phyloP scores from a whole-genome alignment of 768 basidiomycete genomes.

The Coprinopsis strossmayeri region DNA sequence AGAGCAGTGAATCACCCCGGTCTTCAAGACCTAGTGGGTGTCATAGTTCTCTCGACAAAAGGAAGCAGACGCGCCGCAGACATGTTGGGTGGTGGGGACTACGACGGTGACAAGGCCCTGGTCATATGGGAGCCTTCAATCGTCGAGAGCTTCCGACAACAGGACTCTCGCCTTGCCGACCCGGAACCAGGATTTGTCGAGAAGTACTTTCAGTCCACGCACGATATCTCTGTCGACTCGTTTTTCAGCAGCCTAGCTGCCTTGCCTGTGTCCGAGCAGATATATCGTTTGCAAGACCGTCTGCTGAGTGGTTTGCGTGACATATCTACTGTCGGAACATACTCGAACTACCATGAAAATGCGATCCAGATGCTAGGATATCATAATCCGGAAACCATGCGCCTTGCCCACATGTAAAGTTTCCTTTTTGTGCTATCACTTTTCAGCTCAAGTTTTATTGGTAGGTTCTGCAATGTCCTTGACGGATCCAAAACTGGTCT shows the following conservation, averaged over 20 bases:
- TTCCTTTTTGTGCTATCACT: neutral
- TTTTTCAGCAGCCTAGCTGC: constrained; percentile 29
- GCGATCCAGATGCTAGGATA: constrained; percentile 51
- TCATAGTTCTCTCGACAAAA: constrained; percentile 51
- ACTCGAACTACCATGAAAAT: constrained; percentile 51
- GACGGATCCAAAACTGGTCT: constrained; percentile 60
- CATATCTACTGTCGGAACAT: constrained; percentile 42
- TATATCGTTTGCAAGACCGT: constrained; percentile 37
- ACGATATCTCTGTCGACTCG: constrained; percentile 8
- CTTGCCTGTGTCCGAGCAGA: constrained; percentile 18
- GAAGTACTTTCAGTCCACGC: constrained; percentile 36
- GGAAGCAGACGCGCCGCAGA: constrained; percentile 54
- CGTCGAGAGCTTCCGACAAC: constrained; percentile 48
- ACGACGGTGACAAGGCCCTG: constrained; percentile 60
- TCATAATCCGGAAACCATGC: constrained; percentile 35
- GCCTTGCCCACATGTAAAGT: constrained; percentile 46
- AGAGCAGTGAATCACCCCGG: constrained; percentile 46
- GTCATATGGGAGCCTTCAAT: constrained; percentile 55
- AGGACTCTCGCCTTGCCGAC: constrained; percentile 38
- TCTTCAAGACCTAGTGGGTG: constrained; percentile 45
- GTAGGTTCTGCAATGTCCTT: constrained; percentile 44
- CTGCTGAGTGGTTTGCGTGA: constrained; percentile 45
- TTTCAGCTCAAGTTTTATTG: neutral
- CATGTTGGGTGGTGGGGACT: constrained; percentile 66
- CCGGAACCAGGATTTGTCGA: constrained; percentile 32